phyloP scores from a whole-genome alignment of 768 basidiomycete genomes.

The Gautieria morchelliformis region DNA sequence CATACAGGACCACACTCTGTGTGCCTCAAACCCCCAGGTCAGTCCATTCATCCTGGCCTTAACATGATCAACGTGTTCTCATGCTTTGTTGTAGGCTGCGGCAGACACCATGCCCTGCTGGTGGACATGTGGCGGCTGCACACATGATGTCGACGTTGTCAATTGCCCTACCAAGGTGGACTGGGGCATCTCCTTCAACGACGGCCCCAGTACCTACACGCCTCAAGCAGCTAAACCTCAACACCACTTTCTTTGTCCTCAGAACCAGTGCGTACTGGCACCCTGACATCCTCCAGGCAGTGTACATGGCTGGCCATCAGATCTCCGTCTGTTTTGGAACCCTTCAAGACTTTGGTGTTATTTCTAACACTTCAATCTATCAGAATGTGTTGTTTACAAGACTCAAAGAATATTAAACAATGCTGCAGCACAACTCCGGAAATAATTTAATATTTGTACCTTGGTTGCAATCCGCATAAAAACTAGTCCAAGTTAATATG shows the following conservation, averaged over 20 bases:
- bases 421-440: too few species aligned
- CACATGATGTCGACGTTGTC: constrained; percentile 51
- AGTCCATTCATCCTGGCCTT: too few species aligned
- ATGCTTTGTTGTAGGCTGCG: constrained; percentile 16
- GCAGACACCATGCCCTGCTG: constrained; percentile 60
- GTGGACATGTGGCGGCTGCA: constrained; percentile 84
- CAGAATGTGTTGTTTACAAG: too few species aligned
- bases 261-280: constrained; percentile 78
- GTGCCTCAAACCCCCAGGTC: constrained; percentile 45
- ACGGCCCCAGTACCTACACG: constrained; percentile 56
- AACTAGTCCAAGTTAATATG: too few species aligned
- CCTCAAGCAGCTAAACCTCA: constrained; percentile 47
- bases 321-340: too few species aligned
- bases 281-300: constrained; percentile 64
- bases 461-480: too few species aligned
- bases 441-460: too few species aligned
- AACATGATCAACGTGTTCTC: too few species aligned
- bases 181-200: constrained; percentile 82
- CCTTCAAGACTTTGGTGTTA: too few species aligned
- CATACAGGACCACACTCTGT: constrained; percentile 56
- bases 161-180: constrained; percentile 57
- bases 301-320: constrained; percentile 74
- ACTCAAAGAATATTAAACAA: too few species aligned
- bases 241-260: constrained; percentile 86
- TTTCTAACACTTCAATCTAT: too few species aligned